Base-by-base conservation (phyloP, 768 basidiomycete species). In the Thelephora aurantiotincta region DNA sequence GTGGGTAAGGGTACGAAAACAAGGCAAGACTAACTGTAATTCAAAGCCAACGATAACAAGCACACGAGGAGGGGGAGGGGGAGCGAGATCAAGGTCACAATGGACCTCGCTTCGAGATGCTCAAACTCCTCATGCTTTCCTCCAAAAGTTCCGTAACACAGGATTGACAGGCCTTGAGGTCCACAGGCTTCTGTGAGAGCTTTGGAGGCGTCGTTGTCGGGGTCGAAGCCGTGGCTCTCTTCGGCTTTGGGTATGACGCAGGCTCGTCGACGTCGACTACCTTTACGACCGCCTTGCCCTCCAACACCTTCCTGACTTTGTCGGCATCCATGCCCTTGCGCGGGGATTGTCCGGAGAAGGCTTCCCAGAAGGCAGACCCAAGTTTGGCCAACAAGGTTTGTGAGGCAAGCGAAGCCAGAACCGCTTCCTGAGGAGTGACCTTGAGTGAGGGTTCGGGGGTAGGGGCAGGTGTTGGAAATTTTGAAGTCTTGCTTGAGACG, bases 311-410 rank as follows among this genome's bases (percentile, higher is more conserved):
- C 55, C 80, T 68, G 1, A 91, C 82, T 64, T 90, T 91, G 48
- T 89, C 85, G 50, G 77, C 71, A 58, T 90, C 85, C 75, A 48
- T 14, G 47, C 48, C 42, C 30, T 41, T 38, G 35, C 44, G 44
- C 33, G 45, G 33, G 44, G 41, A 18, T 48, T 47, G 56, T 2
- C 79, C 80, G n/a, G 80, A 72, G 63, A 92, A 92, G 13, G 90
- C 90, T 52, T 89, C 87, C 83, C 88, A 86, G 66, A 92, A 91
- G 38, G 88, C 85, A 18, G 67, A 60, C 4, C 83, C 80, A 30
- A 92, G 70, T 57, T 78, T 80, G 57, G 68, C 65, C 45, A 85
- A 53, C 26, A 93, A 65, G 0, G 89, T 91, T 65, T 88, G 80
- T 42, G 77, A 76, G 7, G 86, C 88, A 52, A 88, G 68, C n/a